These are phyloP conservation scores for Exophiala mesophila DNA, from an alignment of 2,329 filamentous ascomycete genomes.

Conservation along the genomic window DNA sequence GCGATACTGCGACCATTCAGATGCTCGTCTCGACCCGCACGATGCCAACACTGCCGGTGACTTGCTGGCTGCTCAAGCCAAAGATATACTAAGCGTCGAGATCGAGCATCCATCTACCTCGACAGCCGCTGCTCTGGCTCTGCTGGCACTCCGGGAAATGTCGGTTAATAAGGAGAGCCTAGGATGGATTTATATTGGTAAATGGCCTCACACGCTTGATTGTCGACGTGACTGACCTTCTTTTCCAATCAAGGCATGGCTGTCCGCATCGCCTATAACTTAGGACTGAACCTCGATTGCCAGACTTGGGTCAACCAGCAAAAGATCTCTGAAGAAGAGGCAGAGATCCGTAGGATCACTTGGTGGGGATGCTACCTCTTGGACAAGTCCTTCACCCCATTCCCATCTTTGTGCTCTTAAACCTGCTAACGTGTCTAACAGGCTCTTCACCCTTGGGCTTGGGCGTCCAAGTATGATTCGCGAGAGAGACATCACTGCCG, in stretches of 20 bases:
- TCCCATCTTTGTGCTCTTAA: too few relatives aligned
- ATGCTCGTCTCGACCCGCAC: not conserved
- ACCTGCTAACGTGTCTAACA: not conserved
- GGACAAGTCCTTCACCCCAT: too few relatives aligned
- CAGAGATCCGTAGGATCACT: conserved; percentile 3
- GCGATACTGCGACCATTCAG: conserved; percentile 2
- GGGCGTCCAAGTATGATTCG: conserved; percentile 3
- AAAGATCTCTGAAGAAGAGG: conserved; percentile 5
- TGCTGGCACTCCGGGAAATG: not conserved
- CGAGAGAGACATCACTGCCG: conserved; percentile 4
- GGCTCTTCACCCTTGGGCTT: conserved; percentile 3
- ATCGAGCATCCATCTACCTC: conserved; percentile 3
- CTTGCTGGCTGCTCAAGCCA: conserved; percentile 5
- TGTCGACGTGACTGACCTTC: not conserved
- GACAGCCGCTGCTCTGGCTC: not conserved
- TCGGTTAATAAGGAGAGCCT: conserved; percentile 4
- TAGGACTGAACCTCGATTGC: conserved; percentile 7
- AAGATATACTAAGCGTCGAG: conserved; percentile 1
- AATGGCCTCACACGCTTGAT: not conserved
- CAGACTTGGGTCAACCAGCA: not conserved
- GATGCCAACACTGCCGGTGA: conserved; percentile 12
- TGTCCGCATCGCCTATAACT: conserved; percentile 4
- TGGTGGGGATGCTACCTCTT: conserved; percentile 11
- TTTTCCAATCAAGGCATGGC: conserved; percentile 4
- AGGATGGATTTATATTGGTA: conserved; percentile 7